Evolutionary conservation across 192 early-diverging fungal species (phyloP).

Genomic region (Linnemannia zychae): DNA sequence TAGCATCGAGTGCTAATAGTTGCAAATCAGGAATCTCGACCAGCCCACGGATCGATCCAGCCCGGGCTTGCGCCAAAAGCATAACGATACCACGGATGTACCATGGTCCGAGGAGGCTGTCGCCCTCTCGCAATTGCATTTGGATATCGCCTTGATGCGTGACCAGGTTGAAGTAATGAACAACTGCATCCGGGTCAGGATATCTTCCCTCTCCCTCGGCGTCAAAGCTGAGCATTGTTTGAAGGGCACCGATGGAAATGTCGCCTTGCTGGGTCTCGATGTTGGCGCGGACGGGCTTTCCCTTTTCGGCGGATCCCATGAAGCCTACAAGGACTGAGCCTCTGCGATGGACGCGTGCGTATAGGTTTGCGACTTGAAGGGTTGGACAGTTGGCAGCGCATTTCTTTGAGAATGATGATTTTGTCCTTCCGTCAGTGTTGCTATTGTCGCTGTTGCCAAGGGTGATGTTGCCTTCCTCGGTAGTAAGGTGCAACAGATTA

Average conservation of each 20-base stretch:
- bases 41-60: neutral
- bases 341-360: neutral
- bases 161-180: neutral
- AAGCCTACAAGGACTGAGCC: neutral
- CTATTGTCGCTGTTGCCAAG: neutral
- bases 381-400: neutral
- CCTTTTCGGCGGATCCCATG: neutral
- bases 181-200: neutral
- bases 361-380: neutral
- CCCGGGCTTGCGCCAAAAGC: neutral
- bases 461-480: neutral
- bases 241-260: neutral
- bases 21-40: slow-evolving; percentile 1
- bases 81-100: neutral
- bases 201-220: neutral
- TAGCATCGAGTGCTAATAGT: neutral
- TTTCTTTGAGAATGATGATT: too few relatives aligned
- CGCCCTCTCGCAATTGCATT: neutral
- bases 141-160: neutral
- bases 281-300: neutral
- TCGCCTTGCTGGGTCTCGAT: neutral
- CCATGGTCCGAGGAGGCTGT: neutral
- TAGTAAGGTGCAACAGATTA: neutral
- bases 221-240: neutral
- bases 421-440: neutral